Percentiles rank a stretch among this genome's conserved stretches.
Evolutionary conservation across 495 filamentous ascomycete species (phyloP).

Genomic region (Penicillium ucsense): DNA sequence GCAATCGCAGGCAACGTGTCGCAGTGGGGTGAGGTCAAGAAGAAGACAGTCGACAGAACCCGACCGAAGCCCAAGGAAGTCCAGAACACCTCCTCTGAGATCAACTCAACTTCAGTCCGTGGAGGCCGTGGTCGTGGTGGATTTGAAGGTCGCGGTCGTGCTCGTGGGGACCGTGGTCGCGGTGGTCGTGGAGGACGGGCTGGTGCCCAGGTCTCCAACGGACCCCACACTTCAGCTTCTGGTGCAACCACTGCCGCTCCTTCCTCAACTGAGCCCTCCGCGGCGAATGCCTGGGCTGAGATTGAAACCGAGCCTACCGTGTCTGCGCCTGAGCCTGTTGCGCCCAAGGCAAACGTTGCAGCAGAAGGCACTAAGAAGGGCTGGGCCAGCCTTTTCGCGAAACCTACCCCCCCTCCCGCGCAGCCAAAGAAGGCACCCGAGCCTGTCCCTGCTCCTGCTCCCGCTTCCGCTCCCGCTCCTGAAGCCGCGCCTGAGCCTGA

Average conservation of each 20-base stretch:
- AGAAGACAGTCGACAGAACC: constrained; percentile 73
- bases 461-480: constrained; percentile 15
- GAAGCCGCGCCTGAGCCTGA: constrained; percentile 20
- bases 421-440: constrained; percentile 22
- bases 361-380: constrained; percentile 47
- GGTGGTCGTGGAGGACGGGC: constrained; percentile 64
- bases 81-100: constrained; percentile 41
- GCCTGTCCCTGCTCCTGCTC: constrained; percentile 18
- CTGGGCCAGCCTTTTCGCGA: constrained; percentile 55
- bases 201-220: constrained; percentile 45
- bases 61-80: constrained; percentile 76
- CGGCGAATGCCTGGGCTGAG: constrained; percentile 16
- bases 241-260: constrained; percentile 6
- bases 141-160: constrained; percentile 56
- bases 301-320: constrained; percentile 22
- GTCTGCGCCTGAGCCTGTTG: constrained; percentile 18
- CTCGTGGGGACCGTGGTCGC: constrained; percentile 66
- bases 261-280: constrained; percentile 35
- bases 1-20: constrained; percentile 61
- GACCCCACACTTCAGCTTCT: constrained; percentile 31
- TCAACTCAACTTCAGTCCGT: constrained; percentile 41
- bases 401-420: constrained; percentile 31
- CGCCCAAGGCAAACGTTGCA: constrained; percentile 35
- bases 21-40: constrained; percentile 94
- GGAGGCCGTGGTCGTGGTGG: constrained; percentile 57